A percentile compares a stretch with the other conserved stretches of the same genome.
These are phyloP conservation scores for Alternaria conjuncta DNA, from an alignment of 2,329 filamentous ascomycete species.

Conservation along the genomic window DNA sequence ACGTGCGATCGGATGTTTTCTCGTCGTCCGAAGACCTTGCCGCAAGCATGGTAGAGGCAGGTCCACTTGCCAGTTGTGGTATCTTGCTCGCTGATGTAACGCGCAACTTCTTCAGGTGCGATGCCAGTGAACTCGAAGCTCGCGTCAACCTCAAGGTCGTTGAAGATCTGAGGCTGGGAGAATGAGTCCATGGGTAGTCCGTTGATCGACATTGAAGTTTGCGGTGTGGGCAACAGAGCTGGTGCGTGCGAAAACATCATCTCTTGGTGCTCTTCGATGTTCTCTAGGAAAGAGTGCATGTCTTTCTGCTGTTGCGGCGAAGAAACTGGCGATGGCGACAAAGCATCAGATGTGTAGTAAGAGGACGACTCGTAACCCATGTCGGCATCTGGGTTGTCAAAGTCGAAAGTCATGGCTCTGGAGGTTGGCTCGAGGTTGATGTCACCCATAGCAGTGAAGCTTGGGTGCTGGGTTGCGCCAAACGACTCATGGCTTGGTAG, in stretches of 20 bases:
- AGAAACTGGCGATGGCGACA: conserved; percentile 53
- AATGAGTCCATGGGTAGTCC: conserved; percentile 26
- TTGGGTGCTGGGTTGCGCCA: conserved; percentile 63
- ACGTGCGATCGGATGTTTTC: conserved; percentile 99
- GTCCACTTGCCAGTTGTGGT: conserved; percentile 54
- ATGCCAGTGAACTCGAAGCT: conserved; percentile 80
- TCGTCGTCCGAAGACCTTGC: conserved; percentile 92
- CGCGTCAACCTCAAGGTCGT: conserved; percentile 63
- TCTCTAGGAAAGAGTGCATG: conserved; percentile 44
- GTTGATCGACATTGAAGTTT: conserved; percentile 29
- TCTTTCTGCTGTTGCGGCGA: conserved; percentile 46
- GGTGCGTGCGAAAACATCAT: conserved; percentile 42
- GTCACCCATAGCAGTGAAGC: conserved; percentile 62
- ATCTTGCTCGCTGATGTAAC: conserved; percentile 57
- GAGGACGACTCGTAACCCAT: conserved; percentile 58
- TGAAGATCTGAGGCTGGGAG: conserved; percentile 29
- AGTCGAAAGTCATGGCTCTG: conserved; percentile 48
- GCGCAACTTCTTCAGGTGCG: conserved; percentile 74
- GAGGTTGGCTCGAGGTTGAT: conserved; percentile 53
- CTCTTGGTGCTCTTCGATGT: conserved; percentile 43
- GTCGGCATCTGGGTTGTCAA: conserved; percentile 50
- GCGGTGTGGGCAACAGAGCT: conserved; percentile 33
- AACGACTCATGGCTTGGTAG: conserved; percentile 53
- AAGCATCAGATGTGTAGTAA: conserved; percentile 58
- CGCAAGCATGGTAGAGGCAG: conserved; percentile 70